Evolutionary conservation across 768 basidiomycete genomes (phyloP).

Genomic region (Mycena filopes): DNA sequence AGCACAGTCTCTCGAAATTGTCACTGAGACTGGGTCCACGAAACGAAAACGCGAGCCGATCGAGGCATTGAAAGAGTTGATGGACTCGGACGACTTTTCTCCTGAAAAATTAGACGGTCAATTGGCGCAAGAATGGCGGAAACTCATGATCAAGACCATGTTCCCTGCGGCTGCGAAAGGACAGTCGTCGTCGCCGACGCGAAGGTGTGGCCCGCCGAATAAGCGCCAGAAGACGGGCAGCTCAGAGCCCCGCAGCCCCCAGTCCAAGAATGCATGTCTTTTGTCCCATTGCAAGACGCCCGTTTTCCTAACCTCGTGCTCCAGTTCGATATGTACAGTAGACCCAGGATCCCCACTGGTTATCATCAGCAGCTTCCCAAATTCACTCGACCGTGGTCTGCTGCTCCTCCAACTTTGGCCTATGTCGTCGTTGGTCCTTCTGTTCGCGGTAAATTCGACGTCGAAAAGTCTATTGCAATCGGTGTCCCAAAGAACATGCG

Average conservation of each 20-base stretch:
- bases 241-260: conserved; percentile 14
- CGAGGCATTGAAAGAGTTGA: conserved; percentile 32
- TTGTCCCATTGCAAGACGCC: not conserved
- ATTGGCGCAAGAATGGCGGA: conserved; percentile 66
- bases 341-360: conserved; percentile 27
- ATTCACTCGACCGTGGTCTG: conserved; percentile 16
- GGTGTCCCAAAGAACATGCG: conserved; percentile 31
- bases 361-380: conserved; percentile 37
- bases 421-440: conserved; percentile 50
- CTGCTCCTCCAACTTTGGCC: conserved; percentile 39
- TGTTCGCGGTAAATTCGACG: conserved; percentile 44
- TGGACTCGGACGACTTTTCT: conserved; percentile 37
- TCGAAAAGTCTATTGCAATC: conserved; percentile 29
- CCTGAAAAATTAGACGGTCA: conserved; percentile 53
- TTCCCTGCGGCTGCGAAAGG: conserved; percentile 57
- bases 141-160: conserved; percentile 64
- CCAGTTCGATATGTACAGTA: conserved; percentile 30
- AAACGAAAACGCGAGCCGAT: conserved; percentile 33
- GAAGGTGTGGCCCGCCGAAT: conserved; percentile 11
- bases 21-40: conserved; percentile 5
- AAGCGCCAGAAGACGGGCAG: conserved; percentile 24
- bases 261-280: conserved; percentile 17
- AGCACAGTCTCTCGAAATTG: not conserved
- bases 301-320: not conserved
- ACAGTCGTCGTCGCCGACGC: conserved; percentile 31